These are phyloP conservation scores for Neofusicoccum umdonicola DNA, from an alignment of 2,329 filamentous ascomycete genomes.

Conservation along the genomic window DNA sequence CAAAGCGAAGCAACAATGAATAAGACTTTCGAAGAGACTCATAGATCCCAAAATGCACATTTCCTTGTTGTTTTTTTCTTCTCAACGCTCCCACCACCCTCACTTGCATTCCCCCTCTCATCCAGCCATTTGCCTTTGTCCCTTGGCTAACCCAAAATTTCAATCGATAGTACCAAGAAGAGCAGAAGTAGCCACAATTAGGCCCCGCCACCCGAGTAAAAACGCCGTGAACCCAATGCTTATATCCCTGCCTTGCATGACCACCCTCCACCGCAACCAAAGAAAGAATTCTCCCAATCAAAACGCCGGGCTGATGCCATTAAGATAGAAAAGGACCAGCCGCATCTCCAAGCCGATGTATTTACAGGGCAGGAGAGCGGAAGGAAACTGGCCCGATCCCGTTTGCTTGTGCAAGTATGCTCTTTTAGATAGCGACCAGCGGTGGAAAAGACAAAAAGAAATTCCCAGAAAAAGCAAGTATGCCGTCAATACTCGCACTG, in stretches of 20 bases:
- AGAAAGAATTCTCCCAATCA: background rate
- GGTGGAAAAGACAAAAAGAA: background rate
- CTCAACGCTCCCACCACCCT: background rate
- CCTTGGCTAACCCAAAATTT: background rate
- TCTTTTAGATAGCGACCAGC: constrained; percentile 9
- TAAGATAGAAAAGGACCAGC: background rate
- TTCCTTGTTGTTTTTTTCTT: background rate
- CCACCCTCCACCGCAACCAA: background rate
- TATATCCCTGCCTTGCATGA: background rate
- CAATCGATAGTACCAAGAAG: background rate
- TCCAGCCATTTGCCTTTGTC: background rate
- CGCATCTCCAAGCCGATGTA: background rate
- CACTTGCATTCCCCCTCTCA: background rate
- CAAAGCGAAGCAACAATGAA: background rate
- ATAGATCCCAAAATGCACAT: constrained; percentile 6
- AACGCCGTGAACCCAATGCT: constrained; percentile 13
- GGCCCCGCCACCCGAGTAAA: background rate
- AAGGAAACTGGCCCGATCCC: background rate
- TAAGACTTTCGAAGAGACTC: background rate
- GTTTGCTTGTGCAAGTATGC: constrained; percentile 3
- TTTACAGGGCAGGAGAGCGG: constrained; percentile 3
- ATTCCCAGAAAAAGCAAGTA: background rate
- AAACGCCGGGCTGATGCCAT: constrained; percentile 12
- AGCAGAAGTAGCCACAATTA: background rate
- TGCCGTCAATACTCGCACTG: background rate